These are phyloP conservation scores for Thamnidium elegans DNA, from an alignment of 192 early-diverging fungal genomes.

Conservation along the genomic window DNA sequence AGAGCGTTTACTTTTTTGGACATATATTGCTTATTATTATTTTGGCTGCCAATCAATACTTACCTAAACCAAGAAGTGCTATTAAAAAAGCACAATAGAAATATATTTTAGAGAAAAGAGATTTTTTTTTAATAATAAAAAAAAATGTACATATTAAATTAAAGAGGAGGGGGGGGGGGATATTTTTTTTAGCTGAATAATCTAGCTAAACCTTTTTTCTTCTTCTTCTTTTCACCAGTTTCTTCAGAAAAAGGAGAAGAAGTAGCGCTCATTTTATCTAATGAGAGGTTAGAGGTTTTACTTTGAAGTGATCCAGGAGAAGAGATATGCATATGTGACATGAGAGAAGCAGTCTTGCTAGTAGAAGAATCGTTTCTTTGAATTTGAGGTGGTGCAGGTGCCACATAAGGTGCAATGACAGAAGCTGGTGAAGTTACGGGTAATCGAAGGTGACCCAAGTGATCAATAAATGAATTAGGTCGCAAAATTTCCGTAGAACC, in stretches of 20 bases:
- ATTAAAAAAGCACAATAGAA: constrained; percentile 12
- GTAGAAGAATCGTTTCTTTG: background rate
- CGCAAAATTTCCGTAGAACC: constrained; percentile 45
- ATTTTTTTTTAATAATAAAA: constrained; percentile 4
- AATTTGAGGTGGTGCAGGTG: constrained; percentile 15
- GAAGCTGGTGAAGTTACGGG: constrained; percentile 13
- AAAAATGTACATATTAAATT: background rate
- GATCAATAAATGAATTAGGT: constrained; percentile 25
- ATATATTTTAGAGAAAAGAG: background rate
- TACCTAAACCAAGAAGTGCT: constrained; percentile 1
- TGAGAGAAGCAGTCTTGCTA: constrained; percentile 8
- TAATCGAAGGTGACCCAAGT: constrained; percentile 17
- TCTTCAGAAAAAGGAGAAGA: background rate
- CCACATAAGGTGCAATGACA: constrained; percentile 27
- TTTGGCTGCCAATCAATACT: constrained; percentile 12
- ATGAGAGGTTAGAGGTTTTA: background rate
- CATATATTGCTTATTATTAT: constrained; percentile 24
- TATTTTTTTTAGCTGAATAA: constrained; percentile 29
- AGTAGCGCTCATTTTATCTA: background rate
- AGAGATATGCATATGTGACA: constrained; percentile 14
- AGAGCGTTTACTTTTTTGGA: constrained; percentile 31
- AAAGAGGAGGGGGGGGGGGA: background rate
- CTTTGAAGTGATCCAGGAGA: background rate
- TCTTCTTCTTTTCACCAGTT: constrained; percentile 32
- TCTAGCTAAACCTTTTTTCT: constrained; percentile 30